phyloP scores from a whole-genome alignment of 495 filamentous ascomycete genomes.

The Geoglossum glabrum region DNA sequence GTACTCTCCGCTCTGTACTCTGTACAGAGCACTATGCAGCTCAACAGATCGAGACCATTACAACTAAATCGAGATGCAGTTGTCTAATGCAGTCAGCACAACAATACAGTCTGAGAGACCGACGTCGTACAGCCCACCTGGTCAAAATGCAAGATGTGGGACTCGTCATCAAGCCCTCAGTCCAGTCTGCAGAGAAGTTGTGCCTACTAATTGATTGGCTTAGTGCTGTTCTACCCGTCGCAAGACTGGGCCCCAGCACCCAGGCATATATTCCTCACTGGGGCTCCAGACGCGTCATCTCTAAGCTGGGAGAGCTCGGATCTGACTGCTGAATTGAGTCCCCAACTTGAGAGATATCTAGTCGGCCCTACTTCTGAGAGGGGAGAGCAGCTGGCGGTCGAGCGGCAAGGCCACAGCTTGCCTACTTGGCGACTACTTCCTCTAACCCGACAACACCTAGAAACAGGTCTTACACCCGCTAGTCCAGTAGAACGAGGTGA shows the following conservation, averaged over 20 bases:
- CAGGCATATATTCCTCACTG: constrained; percentile 33
- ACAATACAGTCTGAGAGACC: too few relatives aligned
- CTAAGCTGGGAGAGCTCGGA: constrained; percentile 34
- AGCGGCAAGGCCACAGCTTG: constrained; percentile 2
- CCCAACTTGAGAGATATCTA: constrained; percentile 20
- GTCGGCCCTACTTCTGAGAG: constrained; percentile 14
- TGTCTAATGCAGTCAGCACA: too few relatives aligned
- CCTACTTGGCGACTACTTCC: constrained; percentile 27
- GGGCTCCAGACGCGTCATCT: constrained; percentile 33
- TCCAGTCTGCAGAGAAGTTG: not conserved
- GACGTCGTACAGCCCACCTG: too few relatives aligned
- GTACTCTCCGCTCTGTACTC: too few relatives aligned
- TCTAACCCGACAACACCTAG: constrained; percentile 17
- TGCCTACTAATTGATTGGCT: not conserved
- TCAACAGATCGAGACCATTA: too few relatives aligned
- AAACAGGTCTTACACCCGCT: constrained; percentile 20
- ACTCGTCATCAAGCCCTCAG: too few relatives aligned
- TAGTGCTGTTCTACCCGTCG: not conserved
- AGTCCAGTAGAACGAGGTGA: not conserved
- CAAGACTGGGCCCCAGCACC: not conserved
- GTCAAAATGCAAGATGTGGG: too few relatives aligned
- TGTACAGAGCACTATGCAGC: too few relatives aligned
- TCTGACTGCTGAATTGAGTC: constrained; percentile 18
- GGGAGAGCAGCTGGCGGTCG: constrained; percentile 3
- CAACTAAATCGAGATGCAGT: too few relatives aligned